Conservation (phyloP, 2,329 filamentous ascomycete species). For the Cytospora chrysosperma region DNA sequence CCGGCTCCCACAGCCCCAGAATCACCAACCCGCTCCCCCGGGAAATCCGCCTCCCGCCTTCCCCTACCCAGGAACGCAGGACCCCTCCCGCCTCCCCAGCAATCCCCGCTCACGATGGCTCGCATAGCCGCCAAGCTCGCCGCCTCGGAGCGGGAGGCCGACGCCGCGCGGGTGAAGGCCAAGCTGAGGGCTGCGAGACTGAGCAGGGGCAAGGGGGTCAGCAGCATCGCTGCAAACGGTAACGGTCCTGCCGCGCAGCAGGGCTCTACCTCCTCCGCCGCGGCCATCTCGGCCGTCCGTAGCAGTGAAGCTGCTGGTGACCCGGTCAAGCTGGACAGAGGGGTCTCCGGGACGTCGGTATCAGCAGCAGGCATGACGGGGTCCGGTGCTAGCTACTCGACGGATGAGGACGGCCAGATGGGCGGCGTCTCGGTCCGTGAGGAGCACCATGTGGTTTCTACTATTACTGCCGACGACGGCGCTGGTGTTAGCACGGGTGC, state of each 20-base stretch:
- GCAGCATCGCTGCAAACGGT: slow-evolving; percentile 18
- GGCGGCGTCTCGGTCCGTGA: background rate
- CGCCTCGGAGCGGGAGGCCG: slow-evolving; percentile 62
- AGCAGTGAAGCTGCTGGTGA: slow-evolving; percentile 2
- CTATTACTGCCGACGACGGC: background rate
- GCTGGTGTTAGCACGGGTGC: background rate
- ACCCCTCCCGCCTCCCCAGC: slow-evolving; percentile 41
- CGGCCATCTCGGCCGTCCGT: background rate
- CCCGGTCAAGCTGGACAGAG: slow-evolving; percentile 19
- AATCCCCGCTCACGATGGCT: slow-evolving; percentile 60
- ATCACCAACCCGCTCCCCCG: slow-evolving; percentile 28
- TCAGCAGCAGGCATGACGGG: slow-evolving; percentile 1
- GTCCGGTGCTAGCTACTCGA: slow-evolving; percentile 2
- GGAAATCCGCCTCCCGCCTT: slow-evolving; percentile 34
- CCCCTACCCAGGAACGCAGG: slow-evolving; percentile 37
- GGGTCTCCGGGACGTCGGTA: slow-evolving; percentile 7
- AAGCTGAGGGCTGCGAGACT: slow-evolving; percentile 57
- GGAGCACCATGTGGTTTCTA: background rate
- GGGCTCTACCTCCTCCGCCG: slow-evolving; percentile 14
- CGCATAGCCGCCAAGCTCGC: slow-evolving; percentile 63
- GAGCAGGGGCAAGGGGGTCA: slow-evolving; percentile 30
- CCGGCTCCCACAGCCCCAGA: slow-evolving; percentile 7
- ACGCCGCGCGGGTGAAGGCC: slow-evolving; percentile 61
- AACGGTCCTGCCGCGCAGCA: slow-evolving; percentile 28
- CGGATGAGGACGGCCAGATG: slow-evolving; percentile 17